These are phyloP conservation scores for Cercospora sesami DNA, from an alignment of 2,329 filamentous ascomycete species.

Conservation along the genomic window DNA sequence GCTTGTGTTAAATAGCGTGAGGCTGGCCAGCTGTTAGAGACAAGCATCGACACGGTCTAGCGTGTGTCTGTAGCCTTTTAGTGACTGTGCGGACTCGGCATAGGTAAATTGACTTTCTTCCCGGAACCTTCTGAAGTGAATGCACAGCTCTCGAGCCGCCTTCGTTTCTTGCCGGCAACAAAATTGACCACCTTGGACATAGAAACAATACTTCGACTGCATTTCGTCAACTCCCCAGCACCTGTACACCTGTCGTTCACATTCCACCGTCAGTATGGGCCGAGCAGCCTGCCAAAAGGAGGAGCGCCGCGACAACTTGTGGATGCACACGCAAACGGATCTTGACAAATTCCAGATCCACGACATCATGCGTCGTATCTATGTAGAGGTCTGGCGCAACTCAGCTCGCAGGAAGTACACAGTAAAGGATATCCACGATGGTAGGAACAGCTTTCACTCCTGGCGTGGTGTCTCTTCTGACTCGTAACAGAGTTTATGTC, in stretches of 20 bases:
- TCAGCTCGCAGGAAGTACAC: slow-evolving; percentile 4
- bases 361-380: slow-evolving; percentile 13
- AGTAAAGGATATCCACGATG: neutral
- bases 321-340: slow-evolving; percentile 7
- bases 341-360: slow-evolving; percentile 1
- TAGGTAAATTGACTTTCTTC: neutral
- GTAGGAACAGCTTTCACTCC: neutral
- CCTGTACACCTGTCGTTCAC: no score
- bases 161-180: neutral
- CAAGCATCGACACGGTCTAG: neutral
- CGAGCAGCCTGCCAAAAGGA: neutral
- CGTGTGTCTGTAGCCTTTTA: neutral
- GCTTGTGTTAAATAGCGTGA: neutral
- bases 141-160: neutral
- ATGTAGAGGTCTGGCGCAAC: neutral
- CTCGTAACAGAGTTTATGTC: neutral
- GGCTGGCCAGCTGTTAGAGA: neutral
- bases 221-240: no score
- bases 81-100: neutral
- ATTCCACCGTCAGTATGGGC: neutral
- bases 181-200: neutral
- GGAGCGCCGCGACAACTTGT: slow-evolving; percentile 4
- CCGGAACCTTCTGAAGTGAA: neutral
- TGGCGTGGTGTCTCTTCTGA: neutral
- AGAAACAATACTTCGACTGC: neutral